Percentiles rank a stretch among this genome's conserved stretches.
Conservation (phyloP, 306 rosid genomes). For the Benincasa hispida region DNA sequence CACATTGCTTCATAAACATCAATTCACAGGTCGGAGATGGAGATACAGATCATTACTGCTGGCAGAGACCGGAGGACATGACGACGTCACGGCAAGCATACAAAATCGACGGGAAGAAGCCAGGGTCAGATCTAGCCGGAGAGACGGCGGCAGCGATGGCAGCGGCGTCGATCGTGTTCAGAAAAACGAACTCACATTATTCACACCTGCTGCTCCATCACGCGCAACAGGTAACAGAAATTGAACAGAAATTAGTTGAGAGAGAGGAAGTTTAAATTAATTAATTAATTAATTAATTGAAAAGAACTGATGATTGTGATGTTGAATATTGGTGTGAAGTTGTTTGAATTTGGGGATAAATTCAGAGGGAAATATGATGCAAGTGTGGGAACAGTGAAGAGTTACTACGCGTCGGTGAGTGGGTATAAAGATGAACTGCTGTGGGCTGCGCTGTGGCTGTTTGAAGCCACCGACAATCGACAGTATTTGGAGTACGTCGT, state of each 20-base stretch:
- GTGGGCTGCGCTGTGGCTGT: conserved; percentile 95
- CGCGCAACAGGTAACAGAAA: conserved; percentile 53
- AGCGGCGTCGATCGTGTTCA: conserved; percentile 70
- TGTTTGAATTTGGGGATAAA: conserved; percentile 86
- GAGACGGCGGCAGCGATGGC: conserved; percentile 96
- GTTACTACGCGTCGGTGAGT: conserved; percentile 98
- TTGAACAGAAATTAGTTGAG: background rate
- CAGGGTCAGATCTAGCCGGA: conserved; percentile 98
- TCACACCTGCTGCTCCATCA: conserved; percentile 78
- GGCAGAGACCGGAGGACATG: conserved; percentile 99
- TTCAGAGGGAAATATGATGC: conserved; percentile 75
- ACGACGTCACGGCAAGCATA: conserved; percentile 88
- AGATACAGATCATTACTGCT: conserved; percentile 92
- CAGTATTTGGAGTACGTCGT: conserved; percentile 44
- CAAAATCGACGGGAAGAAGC: conserved; percentile 63
- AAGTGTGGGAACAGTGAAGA: conserved; percentile 73
- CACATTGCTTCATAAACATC: background rate
- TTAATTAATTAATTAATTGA: background rate
- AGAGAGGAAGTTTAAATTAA: background rate
- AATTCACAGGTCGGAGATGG: conserved; percentile 80
- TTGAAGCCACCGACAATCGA: conserved; percentile 87
- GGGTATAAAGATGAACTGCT: conserved; percentile 86
- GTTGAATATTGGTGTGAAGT: conserved; percentile 19
- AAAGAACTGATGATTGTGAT: background rate
- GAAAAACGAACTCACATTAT: conserved; percentile 70